Conservation (phyloP, 2,329 filamentous ascomycete genomes). For the Cytospora mali region DNA sequence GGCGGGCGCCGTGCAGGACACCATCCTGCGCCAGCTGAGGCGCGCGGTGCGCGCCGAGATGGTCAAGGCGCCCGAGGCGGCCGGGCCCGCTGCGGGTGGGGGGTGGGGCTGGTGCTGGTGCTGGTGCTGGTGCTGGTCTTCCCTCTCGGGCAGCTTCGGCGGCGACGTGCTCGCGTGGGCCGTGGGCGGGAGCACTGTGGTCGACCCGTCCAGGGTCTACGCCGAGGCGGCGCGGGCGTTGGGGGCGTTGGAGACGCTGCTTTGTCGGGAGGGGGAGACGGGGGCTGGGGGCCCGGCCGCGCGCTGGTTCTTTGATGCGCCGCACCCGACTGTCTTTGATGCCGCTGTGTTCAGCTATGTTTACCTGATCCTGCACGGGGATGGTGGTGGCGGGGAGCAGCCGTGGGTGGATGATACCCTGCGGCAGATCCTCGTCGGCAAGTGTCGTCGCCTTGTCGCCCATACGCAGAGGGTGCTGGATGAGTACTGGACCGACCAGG, state of each 20-base stretch:
- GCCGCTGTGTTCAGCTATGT: slow-evolving; percentile 90
- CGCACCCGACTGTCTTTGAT: slow-evolving; percentile 74
- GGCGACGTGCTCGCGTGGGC: slow-evolving; percentile 20
- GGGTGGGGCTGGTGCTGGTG: no score
- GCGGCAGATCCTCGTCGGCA: slow-evolving; percentile 52
- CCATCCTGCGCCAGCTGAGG: slow-evolving; percentile 68
- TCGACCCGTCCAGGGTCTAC: slow-evolving; percentile 45
- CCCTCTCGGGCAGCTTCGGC: slow-evolving; percentile 22
- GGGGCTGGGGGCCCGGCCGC: slow-evolving; percentile 22
- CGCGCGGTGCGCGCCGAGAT: slow-evolving; percentile 75
- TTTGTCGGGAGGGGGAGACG: slow-evolving; percentile 37
- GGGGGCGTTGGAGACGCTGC: slow-evolving; percentile 47
- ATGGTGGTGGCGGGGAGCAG: slow-evolving; percentile 22
- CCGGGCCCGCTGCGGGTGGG: no score
- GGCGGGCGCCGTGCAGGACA: slow-evolving; percentile 62
- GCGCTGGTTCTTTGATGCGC: slow-evolving; percentile 53
- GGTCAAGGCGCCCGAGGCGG: slow-evolving; percentile 49
- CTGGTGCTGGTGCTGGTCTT: no score
- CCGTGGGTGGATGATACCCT: slow-evolving; percentile 56
- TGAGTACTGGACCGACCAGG: slow-evolving; percentile 33
- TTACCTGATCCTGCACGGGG: slow-evolving; percentile 68
- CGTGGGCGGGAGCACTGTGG: slow-evolving; percentile 40
- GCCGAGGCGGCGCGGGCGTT: slow-evolving; percentile 49
- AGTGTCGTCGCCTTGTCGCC: slow-evolving; percentile 63
- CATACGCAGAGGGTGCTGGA: slow-evolving; percentile 56